Conservation (phyloP, 306 rosid species). For the Sicyos baderoa region DNA sequence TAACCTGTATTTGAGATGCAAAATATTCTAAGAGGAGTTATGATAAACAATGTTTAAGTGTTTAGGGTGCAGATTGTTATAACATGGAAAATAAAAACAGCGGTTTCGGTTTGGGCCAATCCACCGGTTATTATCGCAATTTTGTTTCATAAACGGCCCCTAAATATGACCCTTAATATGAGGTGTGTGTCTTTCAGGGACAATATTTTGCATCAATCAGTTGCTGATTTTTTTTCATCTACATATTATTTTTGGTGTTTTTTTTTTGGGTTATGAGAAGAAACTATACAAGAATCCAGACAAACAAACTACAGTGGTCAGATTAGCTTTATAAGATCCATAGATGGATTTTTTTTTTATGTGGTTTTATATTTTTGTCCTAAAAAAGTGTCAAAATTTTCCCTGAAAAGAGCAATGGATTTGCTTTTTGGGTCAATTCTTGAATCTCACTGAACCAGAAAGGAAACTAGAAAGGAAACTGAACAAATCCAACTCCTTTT, state of each 20-base stretch:
- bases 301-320: not conserved
- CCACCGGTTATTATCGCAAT: not conserved
- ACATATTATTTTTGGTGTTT: not conserved
- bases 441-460: not conserved
- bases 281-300: not conserved
- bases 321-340: not conserved
- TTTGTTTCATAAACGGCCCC: too few relatives aligned
- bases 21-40: too few relatives aligned
- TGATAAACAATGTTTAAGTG: too few relatives aligned
- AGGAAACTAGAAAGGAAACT: not conserved
- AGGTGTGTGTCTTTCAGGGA: not conserved
- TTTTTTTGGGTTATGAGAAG: not conserved
- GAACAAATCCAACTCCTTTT: not conserved
- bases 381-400: not conserved
- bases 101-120: not conserved
- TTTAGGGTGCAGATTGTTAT: too few relatives aligned
- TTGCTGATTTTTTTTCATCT: not conserved
- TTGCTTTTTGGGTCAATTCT: slow-evolving; percentile 12
- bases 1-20: too few relatives aligned
- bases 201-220: slow-evolving; percentile 2
- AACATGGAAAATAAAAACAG: too few relatives aligned
- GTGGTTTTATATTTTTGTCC: not conserved
- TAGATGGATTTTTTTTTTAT: not conserved
- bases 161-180: not conserved
- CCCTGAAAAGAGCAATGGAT: not conserved